Conservation (phyloP, 164 flowering plant genomes). For the Berberis vulgaris region DNA sequence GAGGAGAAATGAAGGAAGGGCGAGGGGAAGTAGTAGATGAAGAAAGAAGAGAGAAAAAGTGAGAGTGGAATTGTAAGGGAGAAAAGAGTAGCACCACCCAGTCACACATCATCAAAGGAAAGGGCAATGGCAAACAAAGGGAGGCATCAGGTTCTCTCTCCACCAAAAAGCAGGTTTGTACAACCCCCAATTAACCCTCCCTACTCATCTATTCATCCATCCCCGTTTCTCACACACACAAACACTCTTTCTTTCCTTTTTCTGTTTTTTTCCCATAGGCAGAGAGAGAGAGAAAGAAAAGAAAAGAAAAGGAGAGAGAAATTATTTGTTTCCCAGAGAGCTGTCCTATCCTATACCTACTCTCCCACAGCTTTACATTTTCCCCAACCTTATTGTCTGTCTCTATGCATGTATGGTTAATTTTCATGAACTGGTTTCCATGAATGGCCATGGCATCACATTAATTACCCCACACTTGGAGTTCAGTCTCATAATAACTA, state of each 20-base stretch:
- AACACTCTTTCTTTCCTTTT: neutral
- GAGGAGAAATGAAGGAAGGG: conserved; percentile 3
- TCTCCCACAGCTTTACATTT: too few species aligned
- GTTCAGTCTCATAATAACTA: too few species aligned
- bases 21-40: conserved; percentile 3
- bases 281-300: too few species aligned
- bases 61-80: neutral
- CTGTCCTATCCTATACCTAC: too few species aligned
- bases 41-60: neutral
- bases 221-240: neutral
- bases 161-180: conserved; percentile 10
- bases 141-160: conserved; percentile 9
- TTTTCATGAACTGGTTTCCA: too few species aligned
- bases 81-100: conserved; percentile 13
- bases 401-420: too few species aligned
- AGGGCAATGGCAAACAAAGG: neutral
- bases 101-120: conserved; percentile 7
- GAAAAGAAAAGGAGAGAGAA: too few species aligned
- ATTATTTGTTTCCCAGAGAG: too few species aligned
- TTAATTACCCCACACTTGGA: too few species aligned
- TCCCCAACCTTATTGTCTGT: too few species aligned
- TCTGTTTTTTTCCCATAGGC: neutral
- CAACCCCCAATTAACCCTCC: neutral
- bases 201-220: neutral
- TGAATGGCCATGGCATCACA: too few species aligned